Base-by-base conservation (phyloP, 176 grass and related monocot genomes). In the Tuctoria greenei region DNA sequence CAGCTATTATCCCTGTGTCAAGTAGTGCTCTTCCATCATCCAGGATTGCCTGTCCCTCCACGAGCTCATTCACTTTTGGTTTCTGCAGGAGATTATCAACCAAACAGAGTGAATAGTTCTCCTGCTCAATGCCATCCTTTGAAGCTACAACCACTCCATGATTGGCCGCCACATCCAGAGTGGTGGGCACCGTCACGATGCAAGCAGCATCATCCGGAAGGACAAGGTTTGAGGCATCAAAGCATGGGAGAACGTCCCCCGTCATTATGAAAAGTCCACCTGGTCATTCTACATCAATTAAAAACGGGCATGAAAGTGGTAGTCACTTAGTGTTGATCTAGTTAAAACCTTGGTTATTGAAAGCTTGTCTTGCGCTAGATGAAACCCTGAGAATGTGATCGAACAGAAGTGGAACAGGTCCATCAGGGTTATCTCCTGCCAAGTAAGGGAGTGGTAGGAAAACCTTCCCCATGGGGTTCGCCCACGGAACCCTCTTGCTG, bases 251-350 rank as follows among this genome's bases (percentile, higher is more conserved):
- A 65, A 97, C 94, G 47, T 97, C 94, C 64, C 94, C 94, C 1
- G 94, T 97, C 94, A 97, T 97, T 78, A 97, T 97, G 79, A 97
- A 89, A 60, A 97, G 87, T 47, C 94, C 94, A 87, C 94, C 94
- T 97, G 82, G 61, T 72, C 78, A 89, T 61, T 54, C 54, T 16
- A 82, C 17, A 8, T 60, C 64, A 79, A 57, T 74, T 49, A 59
- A 79, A 74, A 70, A 66, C 0, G 51, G 46, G 14, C 31, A 62
- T 23, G 69, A n/a, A 78, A 12, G 24, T 34, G 61, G 52, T 8
- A 28, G 28, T 34, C 12, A 12, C 5, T 63, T 13, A 36, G 31
- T 4, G 61, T 39, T 2, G 43, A 61, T 4, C 14, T 63, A 76
- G 44, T 47, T 37, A 87, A 72, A 79, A 97, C 94, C 94, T 91